phyloP scores from a whole-genome alignment of 352 stramenopile genomes.

The Globisporangium nunn region DNA sequence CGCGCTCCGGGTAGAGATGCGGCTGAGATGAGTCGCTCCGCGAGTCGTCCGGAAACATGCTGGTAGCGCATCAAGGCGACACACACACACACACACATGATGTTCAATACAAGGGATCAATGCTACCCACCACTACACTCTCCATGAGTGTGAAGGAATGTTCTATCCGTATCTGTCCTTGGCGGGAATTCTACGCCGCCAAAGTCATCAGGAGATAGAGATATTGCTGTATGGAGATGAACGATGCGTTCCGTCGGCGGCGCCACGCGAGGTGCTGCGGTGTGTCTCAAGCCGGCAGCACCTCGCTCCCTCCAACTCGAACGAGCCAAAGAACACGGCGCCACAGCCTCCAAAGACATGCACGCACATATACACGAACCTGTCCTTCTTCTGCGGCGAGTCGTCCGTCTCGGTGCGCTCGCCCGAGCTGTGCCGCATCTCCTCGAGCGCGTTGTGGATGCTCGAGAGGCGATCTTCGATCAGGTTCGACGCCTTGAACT shows the following conservation, averaged over 20 bases:
- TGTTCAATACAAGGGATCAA: not conserved
- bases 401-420: slow-evolving; percentile 50
- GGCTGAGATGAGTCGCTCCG: slow-evolving; percentile 16
- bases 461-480: slow-evolving; percentile 49
- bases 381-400: slow-evolving; percentile 36
- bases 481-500: slow-evolving; percentile 24
- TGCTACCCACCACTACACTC: not conserved
- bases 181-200: slow-evolving; percentile 72
- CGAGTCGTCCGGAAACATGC: slow-evolving; percentile 15
- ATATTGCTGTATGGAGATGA: slow-evolving; percentile 17
- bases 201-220: slow-evolving; percentile 85
- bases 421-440: slow-evolving; percentile 33
- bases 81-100: not conserved
- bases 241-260: not conserved
- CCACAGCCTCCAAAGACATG: slow-evolving; percentile 4
- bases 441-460: slow-evolving; percentile 59
- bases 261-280: not conserved
- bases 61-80: slow-evolving; percentile 3
- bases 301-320: not conserved
- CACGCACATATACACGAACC: slow-evolving; percentile 25
- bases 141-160: slow-evolving; percentile 14
- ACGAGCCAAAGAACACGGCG: not conserved
- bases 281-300: not conserved
- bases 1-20: slow-evolving; percentile 25
- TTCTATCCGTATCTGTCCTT: slow-evolving; percentile 89